These are phyloP conservation scores for Ustilago esculenta DNA, from an alignment of 1,284 basidiomycete genomes.

Conservation along the genomic window DNA sequence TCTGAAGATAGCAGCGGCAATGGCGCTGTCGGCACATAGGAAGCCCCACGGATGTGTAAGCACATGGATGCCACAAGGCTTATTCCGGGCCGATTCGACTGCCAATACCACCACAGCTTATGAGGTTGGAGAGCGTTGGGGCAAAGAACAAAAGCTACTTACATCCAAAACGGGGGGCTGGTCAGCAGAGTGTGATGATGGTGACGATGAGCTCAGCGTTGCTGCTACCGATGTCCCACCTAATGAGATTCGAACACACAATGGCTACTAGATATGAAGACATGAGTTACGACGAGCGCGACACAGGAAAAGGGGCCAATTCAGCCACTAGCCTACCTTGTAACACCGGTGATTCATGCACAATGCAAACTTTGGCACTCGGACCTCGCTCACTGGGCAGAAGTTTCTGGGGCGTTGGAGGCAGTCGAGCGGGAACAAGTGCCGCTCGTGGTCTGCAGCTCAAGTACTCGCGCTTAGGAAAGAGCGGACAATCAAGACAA, in stretches of 20 bases:
- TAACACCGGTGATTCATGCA: no score
- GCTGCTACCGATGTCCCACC: constrained; percentile 1
- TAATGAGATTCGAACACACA: background rate
- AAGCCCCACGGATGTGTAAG: constrained; percentile 3
- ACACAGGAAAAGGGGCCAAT: no score
- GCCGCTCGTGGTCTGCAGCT: no score
- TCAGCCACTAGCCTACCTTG: background rate
- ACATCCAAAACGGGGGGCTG: background rate
- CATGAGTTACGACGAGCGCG: no score
- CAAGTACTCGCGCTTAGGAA: no score
- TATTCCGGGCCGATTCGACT: constrained; percentile 6
- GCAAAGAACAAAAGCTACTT: background rate
- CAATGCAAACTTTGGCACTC: background rate
- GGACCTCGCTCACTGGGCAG: no score
- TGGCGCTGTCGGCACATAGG: no score
- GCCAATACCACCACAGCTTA: background rate
- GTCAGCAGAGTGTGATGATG: background rate
- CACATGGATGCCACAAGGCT: constrained; percentile 34
- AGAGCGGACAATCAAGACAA: no score
- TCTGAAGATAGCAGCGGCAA: no score
- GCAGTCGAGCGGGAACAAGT: no score
- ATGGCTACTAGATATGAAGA: constrained; percentile 4
- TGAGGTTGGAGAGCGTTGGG: background rate
- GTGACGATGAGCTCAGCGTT: constrained; percentile 1
- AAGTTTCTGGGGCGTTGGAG: background rate